These are phyloP conservation scores for Arthrobotrys megalospora DNA, from an alignment of 2,329 filamentous ascomycete genomes.

Conservation along the genomic window DNA sequence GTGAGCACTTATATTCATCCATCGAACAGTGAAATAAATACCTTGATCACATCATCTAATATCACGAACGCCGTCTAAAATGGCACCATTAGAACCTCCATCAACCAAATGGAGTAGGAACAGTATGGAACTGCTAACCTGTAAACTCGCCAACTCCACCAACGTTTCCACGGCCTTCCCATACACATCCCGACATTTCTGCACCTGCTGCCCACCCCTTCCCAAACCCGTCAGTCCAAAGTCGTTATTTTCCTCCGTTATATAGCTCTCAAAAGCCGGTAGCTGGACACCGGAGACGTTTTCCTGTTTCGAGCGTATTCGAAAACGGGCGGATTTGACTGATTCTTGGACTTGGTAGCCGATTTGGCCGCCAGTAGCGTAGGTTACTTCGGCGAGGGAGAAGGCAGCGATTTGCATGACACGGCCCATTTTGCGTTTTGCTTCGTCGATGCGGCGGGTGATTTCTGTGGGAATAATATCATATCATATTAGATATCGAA, in stretches of 20 bases:
- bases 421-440: constrained; percentile 98
- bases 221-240: constrained; percentile 96
- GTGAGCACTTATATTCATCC: background rate
- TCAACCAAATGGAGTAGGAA: constrained; percentile 36
- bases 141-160: constrained; percentile 92
- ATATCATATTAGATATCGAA: background rate
- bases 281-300: constrained; percentile 98
- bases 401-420: constrained; percentile 99
- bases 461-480: constrained; percentile 77
- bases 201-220: constrained; percentile 97
- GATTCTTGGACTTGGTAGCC: constrained; percentile 98
- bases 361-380: constrained; percentile 89
- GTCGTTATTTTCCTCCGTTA: constrained; percentile 90
- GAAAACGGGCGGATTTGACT: constrained; percentile 91
- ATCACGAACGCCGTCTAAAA: constrained; percentile 92
- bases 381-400: constrained; percentile 96
- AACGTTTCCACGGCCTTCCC: constrained; percentile 94
- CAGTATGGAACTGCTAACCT: constrained; percentile 70
- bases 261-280: constrained; percentile 92
- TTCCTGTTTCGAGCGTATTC: constrained; percentile 94
- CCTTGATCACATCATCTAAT: constrained; percentile 98
- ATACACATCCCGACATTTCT: constrained; percentile 95
- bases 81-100: constrained; percentile 18
- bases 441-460: constrained; percentile 95
- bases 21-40: constrained; percentile 1